phyloP scores from a whole-genome alignment of 2,329 filamentous ascomycete species.

The Clonostachys rhizophaga region DNA sequence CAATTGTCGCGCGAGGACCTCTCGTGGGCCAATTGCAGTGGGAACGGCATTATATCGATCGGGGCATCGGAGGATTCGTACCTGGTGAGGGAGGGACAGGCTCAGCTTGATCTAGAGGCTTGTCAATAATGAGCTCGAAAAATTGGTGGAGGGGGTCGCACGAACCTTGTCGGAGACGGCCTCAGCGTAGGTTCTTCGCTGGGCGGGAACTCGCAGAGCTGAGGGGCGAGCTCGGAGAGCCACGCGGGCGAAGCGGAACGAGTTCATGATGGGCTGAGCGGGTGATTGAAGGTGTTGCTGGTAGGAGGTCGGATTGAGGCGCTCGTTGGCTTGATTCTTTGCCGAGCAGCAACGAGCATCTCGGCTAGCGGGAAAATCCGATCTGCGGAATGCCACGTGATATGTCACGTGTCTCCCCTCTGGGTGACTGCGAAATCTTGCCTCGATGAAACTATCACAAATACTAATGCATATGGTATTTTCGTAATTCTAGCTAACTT shows the following conservation, averaged over 20 bases:
- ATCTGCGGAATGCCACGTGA: conserved; percentile 19
- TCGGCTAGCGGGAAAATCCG: conserved; percentile 35
- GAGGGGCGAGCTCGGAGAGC: conserved; percentile 81
- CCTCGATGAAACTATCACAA: too few species aligned
- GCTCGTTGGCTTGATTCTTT: conserved; percentile 41
- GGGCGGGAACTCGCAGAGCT: conserved; percentile 68
- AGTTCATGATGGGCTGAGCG: conserved; percentile 71
- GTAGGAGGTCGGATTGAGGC: conserved; percentile 20
- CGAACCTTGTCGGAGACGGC: conserved; percentile 75
- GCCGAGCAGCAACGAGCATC: conserved; percentile 31
- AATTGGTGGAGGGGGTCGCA: neutral
- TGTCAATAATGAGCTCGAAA: conserved; percentile 12
- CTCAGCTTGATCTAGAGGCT: conserved; percentile 81
- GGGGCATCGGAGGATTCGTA: conserved; percentile 44
- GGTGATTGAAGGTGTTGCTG: conserved; percentile 39
- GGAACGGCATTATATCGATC: neutral
- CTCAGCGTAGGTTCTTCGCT: conserved; percentile 89
- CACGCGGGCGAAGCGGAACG: conserved; percentile 85
- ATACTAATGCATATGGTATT: too few species aligned
- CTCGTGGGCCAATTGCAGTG: conserved; percentile 5
- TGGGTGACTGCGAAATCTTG: too few species aligned
- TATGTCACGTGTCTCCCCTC: conserved; percentile 16
- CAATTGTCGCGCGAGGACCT: conserved; percentile 11
- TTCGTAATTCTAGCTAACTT: too few species aligned
- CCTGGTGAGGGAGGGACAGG: conserved; percentile 96